phyloP scores from a whole-genome alignment of 805 yeast species.

The Blastobotrys robertii region DNA sequence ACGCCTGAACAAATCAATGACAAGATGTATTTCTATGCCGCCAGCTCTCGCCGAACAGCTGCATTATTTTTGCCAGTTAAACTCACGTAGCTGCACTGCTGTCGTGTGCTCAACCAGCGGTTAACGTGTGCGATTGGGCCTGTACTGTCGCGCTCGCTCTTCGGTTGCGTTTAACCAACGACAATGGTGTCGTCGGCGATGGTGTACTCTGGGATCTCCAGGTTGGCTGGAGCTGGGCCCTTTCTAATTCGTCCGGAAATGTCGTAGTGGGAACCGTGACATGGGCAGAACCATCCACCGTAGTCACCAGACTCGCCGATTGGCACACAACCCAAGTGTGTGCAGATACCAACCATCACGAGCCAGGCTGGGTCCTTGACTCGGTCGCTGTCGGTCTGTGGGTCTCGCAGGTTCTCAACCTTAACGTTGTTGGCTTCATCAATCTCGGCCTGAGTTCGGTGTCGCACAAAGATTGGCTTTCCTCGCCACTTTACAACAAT shows the following conservation, averaged over 20 bases:
- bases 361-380: conserved; percentile 97
- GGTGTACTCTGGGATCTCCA: conserved; percentile 90
- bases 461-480: conserved; percentile 99
- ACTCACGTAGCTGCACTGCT: neutral
- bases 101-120: neutral
- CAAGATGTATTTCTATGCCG: neutral
- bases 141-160: neutral
- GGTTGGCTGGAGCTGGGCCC: conserved; percentile 99
- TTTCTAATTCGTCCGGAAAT: conserved; percentile 99
- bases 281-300: conserved; percentile 99
- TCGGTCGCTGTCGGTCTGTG: conserved; percentile 87
- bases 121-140: neutral
- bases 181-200: conserved; percentile 77
- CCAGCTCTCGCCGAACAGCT: neutral
- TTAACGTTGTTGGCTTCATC: conserved; percentile 88
- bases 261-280: conserved; percentile 99
- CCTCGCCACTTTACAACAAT: conserved; percentile 99
- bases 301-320: conserved; percentile 99
- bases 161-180: conserved; percentile 58
- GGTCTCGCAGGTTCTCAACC: conserved; percentile 76
- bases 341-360: conserved; percentile 98
- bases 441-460: conserved; percentile 89
- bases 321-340: conserved; percentile 99
- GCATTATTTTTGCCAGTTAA: neutral
- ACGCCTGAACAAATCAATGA: too few species aligned